Base-by-base conservation (phyloP, 345 rosid species). In the Turnera subulata region DNA sequence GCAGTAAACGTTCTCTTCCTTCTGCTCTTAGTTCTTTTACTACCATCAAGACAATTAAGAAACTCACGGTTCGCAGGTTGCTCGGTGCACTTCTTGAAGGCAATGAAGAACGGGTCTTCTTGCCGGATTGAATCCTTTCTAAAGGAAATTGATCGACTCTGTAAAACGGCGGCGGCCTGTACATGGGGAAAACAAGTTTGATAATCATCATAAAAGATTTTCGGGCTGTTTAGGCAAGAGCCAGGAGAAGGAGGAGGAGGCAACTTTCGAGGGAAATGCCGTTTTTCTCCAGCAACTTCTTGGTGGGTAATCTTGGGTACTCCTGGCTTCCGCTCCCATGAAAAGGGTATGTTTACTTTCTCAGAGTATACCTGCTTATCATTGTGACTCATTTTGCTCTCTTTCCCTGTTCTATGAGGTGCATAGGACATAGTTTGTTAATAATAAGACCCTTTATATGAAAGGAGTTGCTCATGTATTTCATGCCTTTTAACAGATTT, bases 291-390 rank as follows among this genome's bases (percentile, higher is more conserved):
- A 18, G 35, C 33, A 22, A 4, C 11, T 17, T 72, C 72, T 18
- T 62, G 56, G 14, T 42, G 43, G 52, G 56, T 57, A 6, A 44
- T 20, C 48, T 68, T 73, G 18, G 77, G 58, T 10, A 73, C 70
- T 22, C 73, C 77, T 5, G 73, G 77, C 13, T 73, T 73, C 37
- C 55, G 70, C 61, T 73, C 77, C 73, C 73, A 73, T 45, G 77
- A 73, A 52, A 73, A 73, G 33, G 70, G 73, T 14, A 73, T 66
- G 46, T 56, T 68, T 25, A 42, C 67, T 26, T n/a, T n/a, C n/a
- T 55, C 21, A 23, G 61, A 56, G 11, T 16, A 46, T n/a, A 20
- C 39, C 21, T 4, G 45, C 45, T 2, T 49, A 40, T 24, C 47
- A 22, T 55, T 55, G 14, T 11, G 42, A 56, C 56, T 38, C 73